These are phyloP conservation scores for Globisporangium spinosum DNA, from an alignment of 352 stramenopile species.

Conservation along the genomic window DNA sequence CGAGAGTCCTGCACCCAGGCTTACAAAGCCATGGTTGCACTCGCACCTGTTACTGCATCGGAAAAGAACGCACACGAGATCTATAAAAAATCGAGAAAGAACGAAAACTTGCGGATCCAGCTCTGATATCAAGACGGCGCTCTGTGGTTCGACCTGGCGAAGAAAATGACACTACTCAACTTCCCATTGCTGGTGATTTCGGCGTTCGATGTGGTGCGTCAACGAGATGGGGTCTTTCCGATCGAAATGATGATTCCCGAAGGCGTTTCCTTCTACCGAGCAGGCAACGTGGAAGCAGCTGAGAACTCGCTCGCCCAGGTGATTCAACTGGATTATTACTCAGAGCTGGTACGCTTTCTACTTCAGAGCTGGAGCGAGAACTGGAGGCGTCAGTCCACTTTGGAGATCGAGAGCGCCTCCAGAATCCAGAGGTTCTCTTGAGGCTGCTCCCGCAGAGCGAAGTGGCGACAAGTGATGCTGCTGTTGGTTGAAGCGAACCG, in stretches of 20 bases:
- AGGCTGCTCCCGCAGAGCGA: conserved; percentile 18
- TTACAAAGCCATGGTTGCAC: conserved; percentile 48
- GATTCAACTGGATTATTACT: conserved; percentile 42
- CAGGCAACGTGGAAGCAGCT: conserved; percentile 28
- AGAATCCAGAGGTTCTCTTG: conserved; percentile 32
- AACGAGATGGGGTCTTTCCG: conserved; percentile 15
- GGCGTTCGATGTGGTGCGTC: conserved; percentile 27
- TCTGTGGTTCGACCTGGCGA: conserved; percentile 62
- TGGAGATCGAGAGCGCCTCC: conserved; percentile 33
- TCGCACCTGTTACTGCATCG: conserved; percentile 40
- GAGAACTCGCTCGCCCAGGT: conserved; percentile 29
- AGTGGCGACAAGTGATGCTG: conserved; percentile 18
- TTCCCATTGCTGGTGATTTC: conserved; percentile 39
- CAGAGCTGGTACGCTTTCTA: conserved; percentile 43
- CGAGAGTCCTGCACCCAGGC: conserved; percentile 50
- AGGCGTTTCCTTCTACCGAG: conserved; percentile 36
- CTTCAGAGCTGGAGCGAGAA: conserved; percentile 31
- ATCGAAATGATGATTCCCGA: conserved; percentile 40
- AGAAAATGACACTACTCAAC: conserved; percentile 39
- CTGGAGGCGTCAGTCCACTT: conserved; percentile 41
- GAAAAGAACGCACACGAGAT: conserved; percentile 55
- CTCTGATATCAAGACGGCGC: conserved; percentile 51
- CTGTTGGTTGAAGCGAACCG: conserved; percentile 31
- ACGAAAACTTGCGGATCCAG: conserved; percentile 48
- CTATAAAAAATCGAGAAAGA: conserved; percentile 66